These are phyloP conservation scores for Hippophae rhamnoides DNA, from an alignment of 306 rosid genomes.

Conservation along the genomic window DNA sequence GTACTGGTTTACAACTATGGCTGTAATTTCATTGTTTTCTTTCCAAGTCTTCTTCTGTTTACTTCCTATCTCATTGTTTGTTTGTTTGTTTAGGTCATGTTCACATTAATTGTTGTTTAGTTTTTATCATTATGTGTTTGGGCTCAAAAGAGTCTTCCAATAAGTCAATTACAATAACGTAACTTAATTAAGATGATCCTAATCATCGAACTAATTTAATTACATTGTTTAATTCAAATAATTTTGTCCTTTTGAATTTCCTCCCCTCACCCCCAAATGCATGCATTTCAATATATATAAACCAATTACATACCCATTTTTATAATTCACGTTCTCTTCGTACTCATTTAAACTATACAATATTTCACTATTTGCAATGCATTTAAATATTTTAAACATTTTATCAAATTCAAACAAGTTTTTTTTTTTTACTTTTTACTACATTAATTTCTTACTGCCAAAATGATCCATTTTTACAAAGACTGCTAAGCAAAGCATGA, in stretches of 20 bases:
- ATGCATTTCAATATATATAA: neutral
- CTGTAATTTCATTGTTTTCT: slow-evolving; percentile 44
- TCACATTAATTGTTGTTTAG: slow-evolving; percentile 22
- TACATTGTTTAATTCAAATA: neutral
- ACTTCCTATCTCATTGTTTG: slow-evolving; percentile 42
- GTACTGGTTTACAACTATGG: slow-evolving; percentile 30
- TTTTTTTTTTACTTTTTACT: too few species aligned
- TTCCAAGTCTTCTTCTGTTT: slow-evolving; percentile 34
- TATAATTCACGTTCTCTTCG: too few species aligned
- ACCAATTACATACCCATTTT: too few species aligned
- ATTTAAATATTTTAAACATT: too few species aligned
- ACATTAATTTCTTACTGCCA: too few species aligned
- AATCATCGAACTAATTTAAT: too few species aligned
- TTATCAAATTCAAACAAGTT: too few species aligned
- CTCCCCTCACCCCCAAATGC: neutral
- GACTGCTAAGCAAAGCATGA: too few species aligned
- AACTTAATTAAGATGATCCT: neutral
- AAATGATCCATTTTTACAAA: too few species aligned
- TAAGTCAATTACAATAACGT: slow-evolving; percentile 13
- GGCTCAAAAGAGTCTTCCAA: slow-evolving; percentile 11
- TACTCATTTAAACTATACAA: too few species aligned
- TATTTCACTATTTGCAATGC: too few species aligned
- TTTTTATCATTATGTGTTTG: slow-evolving; percentile 32
- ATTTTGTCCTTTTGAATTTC: slow-evolving; percentile 19
- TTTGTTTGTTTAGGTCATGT: slow-evolving; percentile 30